phyloP scores from a whole-genome alignment of 208 protist genomes.

The Acanthamoeba triangularis region DNA sequence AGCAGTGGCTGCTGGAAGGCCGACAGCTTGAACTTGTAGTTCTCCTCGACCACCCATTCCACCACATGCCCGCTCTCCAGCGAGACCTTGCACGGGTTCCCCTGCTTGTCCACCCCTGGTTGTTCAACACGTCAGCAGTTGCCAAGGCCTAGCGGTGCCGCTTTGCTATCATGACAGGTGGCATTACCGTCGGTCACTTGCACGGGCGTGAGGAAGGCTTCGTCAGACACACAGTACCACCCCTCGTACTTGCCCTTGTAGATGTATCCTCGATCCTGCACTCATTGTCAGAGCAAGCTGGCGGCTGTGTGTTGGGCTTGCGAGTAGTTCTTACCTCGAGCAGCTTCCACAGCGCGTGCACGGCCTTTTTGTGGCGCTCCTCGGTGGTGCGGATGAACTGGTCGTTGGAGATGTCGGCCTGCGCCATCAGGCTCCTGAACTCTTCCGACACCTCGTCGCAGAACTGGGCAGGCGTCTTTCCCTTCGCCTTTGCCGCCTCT shows the following conservation, averaged over 20 bases:
- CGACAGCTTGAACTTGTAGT: constrained; percentile 99
- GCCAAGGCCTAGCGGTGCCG: constrained; percentile 91
- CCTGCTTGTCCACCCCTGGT: constrained; percentile 93
- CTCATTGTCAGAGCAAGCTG: background rate
- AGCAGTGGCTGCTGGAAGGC: background rate
- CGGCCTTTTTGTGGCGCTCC: constrained; percentile 91
- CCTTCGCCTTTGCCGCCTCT: constrained; percentile 76
- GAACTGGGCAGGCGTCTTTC: constrained; percentile 93
- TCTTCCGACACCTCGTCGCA: constrained; percentile 93
- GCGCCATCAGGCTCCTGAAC: constrained; percentile 95
- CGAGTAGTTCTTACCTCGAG: constrained; percentile 86
- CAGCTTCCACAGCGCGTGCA: constrained; percentile 94
- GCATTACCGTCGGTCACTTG: constrained; percentile 81
- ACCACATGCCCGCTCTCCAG: constrained; percentile 95
- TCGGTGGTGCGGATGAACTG: constrained; percentile 99
- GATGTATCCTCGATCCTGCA: constrained; percentile 94
- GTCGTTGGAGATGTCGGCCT: constrained; percentile 95
- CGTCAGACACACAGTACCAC: constrained; percentile 99
- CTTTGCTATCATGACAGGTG: background rate
- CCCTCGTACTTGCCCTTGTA: constrained; percentile 98
- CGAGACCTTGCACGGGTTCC: constrained; percentile 95
- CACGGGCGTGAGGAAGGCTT: constrained; percentile 95
- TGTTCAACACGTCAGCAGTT: background rate
- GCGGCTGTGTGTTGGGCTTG: too few relatives aligned
- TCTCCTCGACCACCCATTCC: constrained; percentile 98